These are phyloP conservation scores for Penicillium sp. DNA, from an alignment of 2,329 filamentous ascomycete genomes.

Conservation along the genomic window DNA sequence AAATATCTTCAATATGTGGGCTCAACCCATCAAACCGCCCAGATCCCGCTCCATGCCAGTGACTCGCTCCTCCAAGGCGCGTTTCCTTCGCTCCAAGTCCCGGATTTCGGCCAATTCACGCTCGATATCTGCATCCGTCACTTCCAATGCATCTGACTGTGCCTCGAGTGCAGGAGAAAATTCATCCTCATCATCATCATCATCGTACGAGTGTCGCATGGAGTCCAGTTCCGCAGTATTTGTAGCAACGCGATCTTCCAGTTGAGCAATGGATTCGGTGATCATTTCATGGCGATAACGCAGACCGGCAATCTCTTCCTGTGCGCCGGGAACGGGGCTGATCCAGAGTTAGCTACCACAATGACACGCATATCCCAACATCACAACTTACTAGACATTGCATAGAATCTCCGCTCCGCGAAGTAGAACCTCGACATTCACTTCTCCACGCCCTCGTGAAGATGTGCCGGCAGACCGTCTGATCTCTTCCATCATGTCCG, in stretches of 20 bases:
- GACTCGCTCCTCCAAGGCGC: conserved; percentile 59
- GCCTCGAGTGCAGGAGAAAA: conserved; percentile 44
- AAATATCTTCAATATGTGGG: neutral
- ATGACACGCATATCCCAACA: neutral
- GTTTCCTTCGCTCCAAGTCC: conserved; percentile 61
- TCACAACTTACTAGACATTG: conserved; percentile 66
- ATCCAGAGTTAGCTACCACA: conserved; percentile 11
- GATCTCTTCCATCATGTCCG: conserved; percentile 79
- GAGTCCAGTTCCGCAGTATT: conserved; percentile 69
- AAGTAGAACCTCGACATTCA: conserved; percentile 82
- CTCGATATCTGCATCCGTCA: conserved; percentile 44
- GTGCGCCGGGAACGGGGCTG: conserved; percentile 69
- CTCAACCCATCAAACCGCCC: conserved; percentile 55
- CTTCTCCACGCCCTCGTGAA: conserved; percentile 57
- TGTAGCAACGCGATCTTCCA: conserved; percentile 73
- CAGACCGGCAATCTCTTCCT: conserved; percentile 69
- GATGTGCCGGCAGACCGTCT: conserved; percentile 56
- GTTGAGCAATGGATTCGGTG: conserved; percentile 68
- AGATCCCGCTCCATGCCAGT: conserved; percentile 64
- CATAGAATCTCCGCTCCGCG: conserved; percentile 86
- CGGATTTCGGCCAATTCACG: conserved; percentile 53
- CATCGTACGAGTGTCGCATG: conserved; percentile 59
- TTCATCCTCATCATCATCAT: conserved; percentile 55
- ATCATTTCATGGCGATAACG: conserved; percentile 68
- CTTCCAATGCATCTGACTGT: conserved; percentile 21